phyloP scores from a whole-genome alignment of 768 basidiomycete genomes.

The Xanthoconium stramineum region DNA sequence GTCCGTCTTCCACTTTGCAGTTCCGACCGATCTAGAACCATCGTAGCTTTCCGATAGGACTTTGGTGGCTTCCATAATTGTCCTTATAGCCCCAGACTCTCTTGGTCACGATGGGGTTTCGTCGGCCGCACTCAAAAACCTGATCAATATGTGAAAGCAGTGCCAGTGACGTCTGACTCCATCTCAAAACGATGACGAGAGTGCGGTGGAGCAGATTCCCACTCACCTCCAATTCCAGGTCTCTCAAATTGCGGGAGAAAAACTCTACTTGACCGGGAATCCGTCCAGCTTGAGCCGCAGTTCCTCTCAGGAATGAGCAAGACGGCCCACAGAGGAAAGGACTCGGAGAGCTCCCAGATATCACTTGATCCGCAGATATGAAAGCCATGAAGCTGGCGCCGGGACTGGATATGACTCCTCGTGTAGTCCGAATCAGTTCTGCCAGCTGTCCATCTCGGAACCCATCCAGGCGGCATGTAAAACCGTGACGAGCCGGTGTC shows the following conservation, averaged over 20 bases:
- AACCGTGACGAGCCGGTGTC: too few species aligned
- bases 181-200: background rate
- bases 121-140: background rate
- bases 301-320: background rate
- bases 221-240: background rate
- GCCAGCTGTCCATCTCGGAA: background rate
- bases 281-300: too few species aligned
- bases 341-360: background rate
- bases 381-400: conserved; percentile 3
- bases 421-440: conserved; percentile 6
- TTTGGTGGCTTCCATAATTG: background rate
- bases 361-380: conserved; percentile 19
- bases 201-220: background rate
- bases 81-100: background rate
- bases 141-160: background rate
- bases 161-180: background rate
- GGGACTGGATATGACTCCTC: conserved; percentile 2
- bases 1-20: background rate
- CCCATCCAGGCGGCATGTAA: background rate
- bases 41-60: background rate
- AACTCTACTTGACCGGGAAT: too few species aligned
- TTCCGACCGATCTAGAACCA: background rate
- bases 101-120: conserved; percentile 6
- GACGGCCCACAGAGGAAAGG: background rate
- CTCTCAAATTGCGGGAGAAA: background rate